These are phyloP conservation scores for Taphrina deformans DNA, from an alignment of 1,139 yeast genomes.

Conservation along the genomic window DNA sequence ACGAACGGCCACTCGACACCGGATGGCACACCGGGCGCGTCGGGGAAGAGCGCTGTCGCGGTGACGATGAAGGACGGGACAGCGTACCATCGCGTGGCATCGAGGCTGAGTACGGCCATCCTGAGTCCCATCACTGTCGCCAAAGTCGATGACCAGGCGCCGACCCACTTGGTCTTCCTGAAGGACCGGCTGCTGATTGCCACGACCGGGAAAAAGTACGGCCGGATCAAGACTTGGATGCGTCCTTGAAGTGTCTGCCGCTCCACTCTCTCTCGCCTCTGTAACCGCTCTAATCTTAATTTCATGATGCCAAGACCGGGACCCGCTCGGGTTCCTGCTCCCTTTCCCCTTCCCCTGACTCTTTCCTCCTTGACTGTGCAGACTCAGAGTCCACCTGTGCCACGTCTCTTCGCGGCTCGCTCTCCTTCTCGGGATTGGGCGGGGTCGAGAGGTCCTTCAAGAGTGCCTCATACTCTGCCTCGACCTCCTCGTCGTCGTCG, in stretches of 20 bases:
- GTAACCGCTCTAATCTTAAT: background rate
- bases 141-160: slow-evolving; percentile 39
- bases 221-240: slow-evolving; percentile 17
- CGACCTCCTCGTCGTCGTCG: background rate
- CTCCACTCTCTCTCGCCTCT: background rate
- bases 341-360: background rate
- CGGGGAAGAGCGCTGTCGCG: slow-evolving; percentile 10
- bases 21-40: background rate
- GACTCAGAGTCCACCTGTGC: background rate
- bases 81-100: slow-evolving; percentile 38
- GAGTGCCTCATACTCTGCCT: slow-evolving; percentile 2
- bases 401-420: background rate
- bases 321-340: background rate
- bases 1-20: background rate
- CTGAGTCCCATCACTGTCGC: slow-evolving; percentile 39
- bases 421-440: too few relatives aligned
- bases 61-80: slow-evolving; percentile 35
- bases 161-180: slow-evolving; percentile 37
- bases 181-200: slow-evolving; percentile 38
- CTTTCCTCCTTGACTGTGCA: background rate
- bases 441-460: background rate
- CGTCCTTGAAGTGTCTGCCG: background rate
- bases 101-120: slow-evolving; percentile 38
- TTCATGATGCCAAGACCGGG: background rate
- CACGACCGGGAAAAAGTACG: slow-evolving; percentile 23